Base-by-base conservation (phyloP, 805 yeast species). In the Starmerella lactis-condensi region DNA sequence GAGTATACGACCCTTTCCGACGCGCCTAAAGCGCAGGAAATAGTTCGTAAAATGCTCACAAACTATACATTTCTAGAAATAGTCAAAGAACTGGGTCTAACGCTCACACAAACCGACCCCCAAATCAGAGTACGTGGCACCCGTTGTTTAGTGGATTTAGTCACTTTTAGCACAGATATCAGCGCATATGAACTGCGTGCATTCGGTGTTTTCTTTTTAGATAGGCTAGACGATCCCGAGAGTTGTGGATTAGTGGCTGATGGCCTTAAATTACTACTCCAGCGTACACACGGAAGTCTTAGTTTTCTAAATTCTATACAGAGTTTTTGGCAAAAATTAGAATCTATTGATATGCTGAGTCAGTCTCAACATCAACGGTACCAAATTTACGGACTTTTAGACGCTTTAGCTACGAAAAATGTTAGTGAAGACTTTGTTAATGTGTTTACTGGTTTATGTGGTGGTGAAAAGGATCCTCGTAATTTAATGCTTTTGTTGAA, bases 381-480 rank as follows among this genome's bases (percentile, higher is more conserved):
- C 26, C 21, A 28, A 9, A 25, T 39, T 2, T 39, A 22, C 32
- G n/a, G 13, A 3, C 21, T 39, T 17, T 28, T 39, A 3, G 19
- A 32, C 12, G 14, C 6, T 4, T 17, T 39, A 8, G 12, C 38
- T 1, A 20, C 17, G 5, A 2, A 15, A 2, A 15, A 15, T 10
- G n/a, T 7, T 13, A 8, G 28, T 8, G 14, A n/a, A 4, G 41
- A 50, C 3, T 69, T 63, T 31, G 60, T 78, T 21, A 51, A 62
- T 23, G 51, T 75, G 0, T 83, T 75, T 40, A 47, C 78, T 22
- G 69, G 70, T 35, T 47, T 81, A 18, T 77, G 92, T 2, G 60
- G 69, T 11, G 92, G 92, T 23, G 99, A 89, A 47, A 91, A 89
- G 45, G 98, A 89, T 52, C 99, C 99, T 3, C 64, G 76, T 37